Evolutionary conservation across 208 protist species (phyloP), one percentile per base, ranked within the genome.

Genomic region (Angomonas desouzai): DNA sequence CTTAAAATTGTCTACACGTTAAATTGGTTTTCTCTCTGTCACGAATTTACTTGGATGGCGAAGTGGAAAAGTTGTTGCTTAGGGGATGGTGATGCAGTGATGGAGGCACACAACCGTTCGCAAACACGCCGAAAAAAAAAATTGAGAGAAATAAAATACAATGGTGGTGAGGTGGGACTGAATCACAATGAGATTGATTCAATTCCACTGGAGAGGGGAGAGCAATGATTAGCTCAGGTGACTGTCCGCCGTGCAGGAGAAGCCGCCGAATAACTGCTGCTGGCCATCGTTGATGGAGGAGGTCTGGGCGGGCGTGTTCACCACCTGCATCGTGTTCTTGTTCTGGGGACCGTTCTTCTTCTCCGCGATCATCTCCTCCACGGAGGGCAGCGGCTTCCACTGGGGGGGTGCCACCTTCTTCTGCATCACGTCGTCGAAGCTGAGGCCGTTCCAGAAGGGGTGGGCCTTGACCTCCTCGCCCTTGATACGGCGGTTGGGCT

Each of bases 381-480:
- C 78, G 1, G 81, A 71, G 7, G 85, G 90, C 43, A 93, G 76
- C 45, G 85, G 90, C 23, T 70, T 89, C 85, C 87, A 96, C 55
- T 89, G 87, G n/a, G 87, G 85, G 16, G 87, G 87, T 33, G 70
- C 65, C 27, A 96, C 66, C 66, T 89, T 90, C 62, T 86, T 87
- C 63, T 81, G 60, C 83, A 92, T 87, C 38, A 96, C 83, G 6
- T 96, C 90, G 34, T 94, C 84, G 55, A 93, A 96, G 77, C 70
- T 92, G 64, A 97, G 78, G 43, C 91, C 87, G 49, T 85, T 91
- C 84, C 91, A 97, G 78, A 94, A 97, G 23, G 84, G 82, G 61
- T 97, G 93, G 30, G 72, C 72, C 74, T 89, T 88, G 23, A 97
- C 80, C 64, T 95, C 88, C 6, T 74, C 72, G n/a, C 87, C 87